Evolutionary conservation across 257 asterid genomes (phyloP).

Genomic region (Penstemon davidsonii): DNA sequence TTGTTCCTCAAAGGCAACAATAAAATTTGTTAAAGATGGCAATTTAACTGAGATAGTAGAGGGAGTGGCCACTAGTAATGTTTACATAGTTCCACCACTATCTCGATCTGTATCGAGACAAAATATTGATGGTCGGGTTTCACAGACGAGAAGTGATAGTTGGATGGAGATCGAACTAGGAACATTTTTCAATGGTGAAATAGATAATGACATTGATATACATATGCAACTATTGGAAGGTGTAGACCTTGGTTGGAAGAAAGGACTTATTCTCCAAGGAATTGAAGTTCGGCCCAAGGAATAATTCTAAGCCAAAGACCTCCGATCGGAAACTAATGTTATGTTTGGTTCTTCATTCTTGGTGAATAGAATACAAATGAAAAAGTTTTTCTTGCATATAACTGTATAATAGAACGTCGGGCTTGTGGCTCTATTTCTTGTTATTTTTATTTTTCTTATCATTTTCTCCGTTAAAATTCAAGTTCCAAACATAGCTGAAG

Average conservation of each 20-base stretch:
- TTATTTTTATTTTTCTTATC: too few species aligned
- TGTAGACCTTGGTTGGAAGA: not conserved
- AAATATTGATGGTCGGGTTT: not conserved
- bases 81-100: conserved; percentile 12
- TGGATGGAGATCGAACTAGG: conserved; percentile 45
- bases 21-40: conserved; percentile 21
- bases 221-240: conserved; percentile 28
- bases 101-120: too few species aligned
- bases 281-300: conserved; percentile 36
- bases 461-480: too few species aligned
- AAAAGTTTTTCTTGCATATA: too few species aligned
- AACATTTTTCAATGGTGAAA: conserved; percentile 28
- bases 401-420: too few species aligned
- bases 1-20: conserved; percentile 23
- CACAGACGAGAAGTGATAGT: conserved; percentile 22
- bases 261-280: conserved; percentile 33
- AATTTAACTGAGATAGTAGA: not conserved
- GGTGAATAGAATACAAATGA: too few species aligned
- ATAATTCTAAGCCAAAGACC: not conserved
- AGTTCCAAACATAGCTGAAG: too few species aligned
- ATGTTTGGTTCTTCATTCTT: too few species aligned
- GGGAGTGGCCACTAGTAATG: not conserved
- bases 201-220: conserved; percentile 15
- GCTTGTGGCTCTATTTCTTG: too few species aligned
- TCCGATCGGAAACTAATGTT: too few species aligned